Conservation (phyloP, 352 stramenopile species). For the Pythium guiyangense region DNA sequence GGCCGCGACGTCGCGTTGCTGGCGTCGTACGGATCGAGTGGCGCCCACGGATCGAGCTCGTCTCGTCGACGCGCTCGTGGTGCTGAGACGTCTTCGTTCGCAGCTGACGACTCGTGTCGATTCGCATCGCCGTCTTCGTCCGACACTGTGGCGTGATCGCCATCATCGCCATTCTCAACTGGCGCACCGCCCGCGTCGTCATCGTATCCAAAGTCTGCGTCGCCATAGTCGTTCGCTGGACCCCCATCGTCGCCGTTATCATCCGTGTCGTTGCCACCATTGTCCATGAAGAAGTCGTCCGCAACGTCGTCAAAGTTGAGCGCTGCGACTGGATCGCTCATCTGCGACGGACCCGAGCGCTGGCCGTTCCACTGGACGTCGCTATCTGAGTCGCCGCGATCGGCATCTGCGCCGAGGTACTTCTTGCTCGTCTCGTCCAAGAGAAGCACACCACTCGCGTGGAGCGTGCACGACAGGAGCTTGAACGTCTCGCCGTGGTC, state of each 20-base stretch:
- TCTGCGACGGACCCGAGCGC: neutral
- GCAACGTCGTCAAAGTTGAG: conserved; percentile 42
- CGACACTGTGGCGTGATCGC: neutral
- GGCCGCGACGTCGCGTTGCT: conserved; percentile 50
- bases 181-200: neutral
- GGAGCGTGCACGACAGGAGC: conserved; percentile 73
- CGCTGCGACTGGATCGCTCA: conserved; percentile 15
- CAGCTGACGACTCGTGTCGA: conserved; percentile 6
- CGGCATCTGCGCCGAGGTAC: conserved; percentile 34
- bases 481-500: conserved; percentile 85
- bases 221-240: conserved; percentile 19
- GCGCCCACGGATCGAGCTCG: conserved; percentile 60
- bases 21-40: conserved; percentile 76
- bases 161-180: neutral
- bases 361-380: conserved; percentile 14
- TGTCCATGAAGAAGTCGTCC: conserved; percentile 27
- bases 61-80: conserved; percentile 5
- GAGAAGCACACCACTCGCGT: conserved; percentile 64
- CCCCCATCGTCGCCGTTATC: conserved; percentile 22
- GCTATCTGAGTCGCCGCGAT: conserved; percentile 7
- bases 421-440: conserved; percentile 78
- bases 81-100: neutral
- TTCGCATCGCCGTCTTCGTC: neutral
- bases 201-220: conserved; percentile 12
- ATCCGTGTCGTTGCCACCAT: conserved; percentile 21